Base-by-base conservation (phyloP, 2,329 filamentous ascomycete species). In the Alternaria postmessia region DNA sequence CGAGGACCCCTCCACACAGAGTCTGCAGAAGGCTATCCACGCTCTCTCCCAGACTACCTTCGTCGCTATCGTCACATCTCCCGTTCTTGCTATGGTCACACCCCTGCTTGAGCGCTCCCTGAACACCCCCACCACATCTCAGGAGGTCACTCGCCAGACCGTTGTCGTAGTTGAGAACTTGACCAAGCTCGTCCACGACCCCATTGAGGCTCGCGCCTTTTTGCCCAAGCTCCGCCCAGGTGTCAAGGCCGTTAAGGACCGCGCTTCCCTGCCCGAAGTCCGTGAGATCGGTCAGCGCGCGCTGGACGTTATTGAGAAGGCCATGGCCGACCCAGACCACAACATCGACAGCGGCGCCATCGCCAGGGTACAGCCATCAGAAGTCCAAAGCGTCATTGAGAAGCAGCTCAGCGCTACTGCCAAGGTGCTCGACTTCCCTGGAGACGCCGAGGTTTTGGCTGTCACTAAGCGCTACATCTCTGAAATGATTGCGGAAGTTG, bases 31-130 rank as follows among this genome's bases (percentile, higher is more conserved):
- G 84, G 94, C 95, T 32, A 98, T 99, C 67, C 95, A 97, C 76
- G 95, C 94, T 46, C 85, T 99, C 46, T 97, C 94, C 4, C 93
- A 96, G 82, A 99, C 95, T 11, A 99, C 95, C n/a, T 99, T 99
- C 70, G 95, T 99, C 54, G 94, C 95, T 57, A 87, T 96, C 66
- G 95, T 99, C 70, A 97, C 93, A 12, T 97, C 94, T 8, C 95
- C 95, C 9, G 94, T 98, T 5, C 88, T 99, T 59, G 95, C 95
- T 18, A 88, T 99, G 57, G 86, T 99, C 56, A 99, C 95, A 2
- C 95, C 95, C 46, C 90, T 98, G 69, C 88, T 99, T 28, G 95
- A 98, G 82, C 91, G 95, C 70, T 93, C 94, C 18, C 87, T 99
- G 63, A 97, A 97, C 84, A 94, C 90, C 62, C 95, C 94, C 8